Conservation (phyloP, 345 rosid genomes). For the Excoecaria cochinchinensis region DNA sequence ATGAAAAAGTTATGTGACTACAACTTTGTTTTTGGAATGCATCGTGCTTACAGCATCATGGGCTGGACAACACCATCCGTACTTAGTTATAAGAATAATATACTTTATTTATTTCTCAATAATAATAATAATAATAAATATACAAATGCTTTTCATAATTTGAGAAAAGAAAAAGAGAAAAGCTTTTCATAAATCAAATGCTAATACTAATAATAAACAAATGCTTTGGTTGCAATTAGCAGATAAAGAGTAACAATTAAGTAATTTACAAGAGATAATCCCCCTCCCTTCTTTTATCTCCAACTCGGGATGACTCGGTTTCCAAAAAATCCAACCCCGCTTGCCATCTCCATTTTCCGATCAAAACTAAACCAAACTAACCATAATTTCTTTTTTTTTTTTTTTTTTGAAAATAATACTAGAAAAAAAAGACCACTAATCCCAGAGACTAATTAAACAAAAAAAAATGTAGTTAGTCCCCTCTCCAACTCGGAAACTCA, state of each 20-base stretch:
- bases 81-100: too few species aligned
- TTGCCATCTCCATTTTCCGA: conserved; percentile 35
- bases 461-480: not conserved
- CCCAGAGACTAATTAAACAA: not conserved
- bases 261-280: conserved; percentile 33
- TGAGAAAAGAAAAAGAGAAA: too few species aligned
- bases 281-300: not conserved
- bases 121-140: too few species aligned
- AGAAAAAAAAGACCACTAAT: not conserved
- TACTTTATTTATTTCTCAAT: too few species aligned
- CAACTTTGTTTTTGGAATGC: too few species aligned
- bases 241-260: conserved; percentile 4
- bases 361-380: not conserved
- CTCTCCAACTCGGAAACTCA: conserved; percentile 16
- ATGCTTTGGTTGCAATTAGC: conserved; percentile 13
- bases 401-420: not conserved
- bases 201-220: too few species aligned
- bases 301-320: conserved; percentile 45
- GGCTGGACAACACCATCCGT: too few species aligned
- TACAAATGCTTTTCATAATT: not conserved
- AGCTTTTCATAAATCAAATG: too few species aligned
- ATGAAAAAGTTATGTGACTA: too few species aligned
- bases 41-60: too few species aligned
- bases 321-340: conserved; percentile 8
- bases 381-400: not conserved